Conservation (phyloP, 1,139 yeast genomes). For the Geotrichum phurueaensis region DNA sequence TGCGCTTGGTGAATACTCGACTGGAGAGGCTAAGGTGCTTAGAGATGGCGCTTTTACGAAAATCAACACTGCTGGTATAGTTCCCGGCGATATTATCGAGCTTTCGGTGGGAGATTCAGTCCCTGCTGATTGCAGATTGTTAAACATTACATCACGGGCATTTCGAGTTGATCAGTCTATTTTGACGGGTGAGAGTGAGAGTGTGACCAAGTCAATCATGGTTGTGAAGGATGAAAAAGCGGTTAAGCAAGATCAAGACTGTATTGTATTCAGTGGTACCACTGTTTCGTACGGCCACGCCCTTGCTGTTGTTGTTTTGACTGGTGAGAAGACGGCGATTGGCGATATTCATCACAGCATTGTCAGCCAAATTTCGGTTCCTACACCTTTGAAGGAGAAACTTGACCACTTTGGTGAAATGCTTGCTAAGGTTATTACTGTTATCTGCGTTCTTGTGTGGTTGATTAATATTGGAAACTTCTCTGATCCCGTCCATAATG, state of each 20-base stretch:
- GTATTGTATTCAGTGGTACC: slow-evolving; percentile 44
- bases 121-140: slow-evolving; percentile 45
- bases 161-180: slow-evolving; percentile 48
- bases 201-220: slow-evolving; percentile 36
- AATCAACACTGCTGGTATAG: slow-evolving; percentile 42
- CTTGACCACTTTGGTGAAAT: slow-evolving; percentile 40
- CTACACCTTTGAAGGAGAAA: slow-evolving; percentile 35
- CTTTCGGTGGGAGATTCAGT: slow-evolving; percentile 44
- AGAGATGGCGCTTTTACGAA: slow-evolving; percentile 38
- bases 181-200: slow-evolving; percentile 46
- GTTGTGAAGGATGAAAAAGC: slow-evolving; percentile 32
- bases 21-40: slow-evolving; percentile 40
- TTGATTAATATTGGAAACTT: slow-evolving; percentile 39
- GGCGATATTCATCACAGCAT: slow-evolving; percentile 42
- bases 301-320: slow-evolving; percentile 41
- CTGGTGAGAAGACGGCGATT: slow-evolving; percentile 43
- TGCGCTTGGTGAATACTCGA: slow-evolving; percentile 37
- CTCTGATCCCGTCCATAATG: slow-evolving; percentile 39
- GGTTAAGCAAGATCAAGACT: slow-evolving; percentile 45
- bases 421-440: slow-evolving; percentile 41
- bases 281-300: slow-evolving; percentile 45
- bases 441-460: slow-evolving; percentile 43
- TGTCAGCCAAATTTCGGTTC: slow-evolving; percentile 32
- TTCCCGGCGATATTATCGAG: slow-evolving; percentile 46
- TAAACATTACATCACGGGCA: slow-evolving; percentile 33